Percentiles rank a stretch among this genome's conserved stretches.
Conservation (phyloP, 2,329 filamentous ascomycete genomes). For the Penicillium griseofulvum region DNA sequence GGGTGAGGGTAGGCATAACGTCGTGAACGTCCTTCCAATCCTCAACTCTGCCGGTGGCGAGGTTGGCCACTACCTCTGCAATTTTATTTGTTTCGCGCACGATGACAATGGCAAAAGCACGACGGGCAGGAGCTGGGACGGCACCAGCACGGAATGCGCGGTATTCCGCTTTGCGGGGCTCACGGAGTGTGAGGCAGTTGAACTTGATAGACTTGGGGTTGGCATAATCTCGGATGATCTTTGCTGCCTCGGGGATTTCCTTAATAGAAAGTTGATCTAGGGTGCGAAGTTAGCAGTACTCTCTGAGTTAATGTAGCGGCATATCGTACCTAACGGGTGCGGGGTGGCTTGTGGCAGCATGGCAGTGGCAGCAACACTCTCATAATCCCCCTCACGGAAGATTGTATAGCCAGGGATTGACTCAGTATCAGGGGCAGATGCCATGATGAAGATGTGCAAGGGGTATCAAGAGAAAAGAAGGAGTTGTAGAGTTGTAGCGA, state of each 20-base stretch:
- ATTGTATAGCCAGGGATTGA: constrained; percentile 29
- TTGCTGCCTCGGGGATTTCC: constrained; percentile 29
- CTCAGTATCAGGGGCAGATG: constrained; percentile 26
- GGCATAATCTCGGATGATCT: constrained; percentile 29
- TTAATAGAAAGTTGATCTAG: constrained; percentile 30
- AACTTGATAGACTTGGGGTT: constrained; percentile 34
- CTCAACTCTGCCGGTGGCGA: constrained; percentile 27
- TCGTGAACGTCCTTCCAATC: constrained; percentile 40
- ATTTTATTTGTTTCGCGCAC: constrained; percentile 32
- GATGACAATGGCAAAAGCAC: constrained; percentile 50
- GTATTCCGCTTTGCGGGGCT: constrained; percentile 38
- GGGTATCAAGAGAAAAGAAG: constrained; percentile 4
- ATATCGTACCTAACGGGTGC: constrained; percentile 22
- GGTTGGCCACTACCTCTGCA: constrained; percentile 31
- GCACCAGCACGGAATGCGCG: constrained; percentile 33
- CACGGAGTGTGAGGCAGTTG: constrained; percentile 56
- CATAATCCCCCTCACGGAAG: constrained; percentile 28
- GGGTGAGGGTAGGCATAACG: constrained; percentile 47
- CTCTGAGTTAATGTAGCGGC: not conserved
- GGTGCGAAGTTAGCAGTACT: not conserved
- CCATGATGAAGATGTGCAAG: constrained; percentile 17
- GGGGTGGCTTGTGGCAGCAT: constrained; percentile 23
- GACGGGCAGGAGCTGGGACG: constrained; percentile 32
- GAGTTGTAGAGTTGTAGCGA: constrained; percentile 13
- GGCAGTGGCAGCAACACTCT: constrained; percentile 24